phyloP scores from a whole-genome alignment of 495 filamentous ascomycete species.

The Penicillium verhagenii region DNA sequence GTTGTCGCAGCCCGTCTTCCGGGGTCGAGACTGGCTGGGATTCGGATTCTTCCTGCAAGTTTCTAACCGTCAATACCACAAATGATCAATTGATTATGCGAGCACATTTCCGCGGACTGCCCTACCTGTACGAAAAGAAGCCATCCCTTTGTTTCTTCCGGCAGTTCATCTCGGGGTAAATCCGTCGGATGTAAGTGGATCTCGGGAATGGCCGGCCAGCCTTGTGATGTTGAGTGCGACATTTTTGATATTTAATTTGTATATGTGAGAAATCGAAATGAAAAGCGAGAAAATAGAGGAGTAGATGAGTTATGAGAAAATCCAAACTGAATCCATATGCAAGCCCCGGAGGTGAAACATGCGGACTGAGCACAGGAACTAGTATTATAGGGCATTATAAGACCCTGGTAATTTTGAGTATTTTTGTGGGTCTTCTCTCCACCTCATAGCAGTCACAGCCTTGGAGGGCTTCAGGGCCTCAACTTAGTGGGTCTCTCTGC shows the following conservation, averaged over 20 bases:
- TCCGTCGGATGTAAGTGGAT: conserved; percentile 8
- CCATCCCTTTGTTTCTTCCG: conserved; percentile 16
- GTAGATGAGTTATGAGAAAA: too few species aligned
- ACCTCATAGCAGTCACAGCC: too few species aligned
- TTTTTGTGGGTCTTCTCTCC: too few species aligned
- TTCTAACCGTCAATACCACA: not conserved
- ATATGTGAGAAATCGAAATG: too few species aligned
- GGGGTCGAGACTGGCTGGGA: conserved; percentile 7
- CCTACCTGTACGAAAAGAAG: conserved; percentile 16
- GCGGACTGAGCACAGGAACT: not conserved
- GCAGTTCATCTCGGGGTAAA: conserved; percentile 9
- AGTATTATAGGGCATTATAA: not conserved
- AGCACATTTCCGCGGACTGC: conserved; percentile 1
- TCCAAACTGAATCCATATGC: not conserved
- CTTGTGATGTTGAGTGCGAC: conserved; percentile 1
- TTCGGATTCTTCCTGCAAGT: conserved; percentile 13
- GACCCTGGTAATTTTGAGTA: not conserved
- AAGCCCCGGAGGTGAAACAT: not conserved
- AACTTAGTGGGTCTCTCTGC: too few species aligned
- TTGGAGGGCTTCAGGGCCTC: not conserved
- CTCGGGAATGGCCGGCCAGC: conserved; percentile 12
- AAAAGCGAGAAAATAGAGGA: too few species aligned
- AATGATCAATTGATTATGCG: not conserved
- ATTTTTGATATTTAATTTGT: not conserved
- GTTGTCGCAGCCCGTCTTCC: conserved; percentile 13